These are phyloP conservation scores for Paecilomyces variotii DNA, from an alignment of 2,329 filamentous ascomycete genomes.

Conservation along the genomic window DNA sequence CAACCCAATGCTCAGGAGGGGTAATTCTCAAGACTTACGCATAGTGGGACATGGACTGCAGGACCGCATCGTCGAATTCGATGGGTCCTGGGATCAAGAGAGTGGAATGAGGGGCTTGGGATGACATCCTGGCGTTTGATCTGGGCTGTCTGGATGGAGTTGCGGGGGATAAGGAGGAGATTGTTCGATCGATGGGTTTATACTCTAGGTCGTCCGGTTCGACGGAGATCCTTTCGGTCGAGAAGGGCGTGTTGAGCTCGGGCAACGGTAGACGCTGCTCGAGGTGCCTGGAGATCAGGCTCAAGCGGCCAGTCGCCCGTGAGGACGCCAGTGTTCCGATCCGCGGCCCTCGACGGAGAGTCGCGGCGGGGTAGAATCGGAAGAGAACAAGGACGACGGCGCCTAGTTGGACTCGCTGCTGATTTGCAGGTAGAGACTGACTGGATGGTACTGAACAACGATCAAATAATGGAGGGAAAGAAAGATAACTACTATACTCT, in stretches of 20 bases:
- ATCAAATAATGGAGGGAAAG: not conserved
- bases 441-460: not conserved
- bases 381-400: not conserved
- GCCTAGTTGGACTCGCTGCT: not conserved
- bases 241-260: constrained; percentile 56
- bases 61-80: constrained; percentile 95
- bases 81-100: constrained; percentile 96
- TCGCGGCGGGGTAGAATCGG: constrained; percentile 10
- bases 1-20: not conserved
- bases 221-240: constrained; percentile 48
- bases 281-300: constrained; percentile 55
- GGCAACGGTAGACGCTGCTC: constrained; percentile 46
- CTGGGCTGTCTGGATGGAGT: constrained; percentile 7
- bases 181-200: constrained; percentile 31
- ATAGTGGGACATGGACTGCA: constrained; percentile 93
- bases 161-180: constrained; percentile 11
- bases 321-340: constrained; percentile 41
- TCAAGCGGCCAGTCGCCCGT: constrained; percentile 44
- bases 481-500: not conserved
- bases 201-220: constrained; percentile 48
- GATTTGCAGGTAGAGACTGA: not conserved
- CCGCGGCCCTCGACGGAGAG: constrained; percentile 20
- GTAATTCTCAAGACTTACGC: constrained; percentile 23
- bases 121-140: constrained; percentile 43
- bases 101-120: constrained; percentile 56